Percentiles rank a stretch among this genome's conserved stretches.
Evolutionary conservation across 768 basidiomycete genomes (phyloP).

Genomic region (Leccinum disarticulatum): DNA sequence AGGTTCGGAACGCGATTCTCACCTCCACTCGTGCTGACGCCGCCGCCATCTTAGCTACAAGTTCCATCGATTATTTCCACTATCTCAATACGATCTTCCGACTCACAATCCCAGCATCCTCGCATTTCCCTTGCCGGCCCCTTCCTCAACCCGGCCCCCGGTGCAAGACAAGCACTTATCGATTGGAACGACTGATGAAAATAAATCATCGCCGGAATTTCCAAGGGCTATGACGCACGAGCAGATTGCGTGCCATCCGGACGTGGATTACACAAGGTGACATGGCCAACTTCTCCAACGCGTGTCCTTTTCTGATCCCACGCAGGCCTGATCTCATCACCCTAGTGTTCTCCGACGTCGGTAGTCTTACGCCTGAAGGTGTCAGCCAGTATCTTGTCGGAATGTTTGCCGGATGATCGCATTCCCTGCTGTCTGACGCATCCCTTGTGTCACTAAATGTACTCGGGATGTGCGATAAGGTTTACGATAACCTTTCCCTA

Average conservation of each 20-base stretch:
- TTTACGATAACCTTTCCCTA: slow-evolving; percentile 38
- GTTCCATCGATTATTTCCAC: slow-evolving; percentile 93
- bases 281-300: slow-evolving; percentile 17
- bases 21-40: slow-evolving; percentile 20
- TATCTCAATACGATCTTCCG: slow-evolving; percentile 88
- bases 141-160: slow-evolving; percentile 9
- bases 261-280: slow-evolving; percentile 92
- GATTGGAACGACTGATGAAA: slow-evolving; percentile 4
- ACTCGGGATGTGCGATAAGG: slow-evolving; percentile 28
- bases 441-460: slow-evolving; percentile 1
- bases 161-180: slow-evolving; percentile 5
- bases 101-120: slow-evolving; percentile 75
- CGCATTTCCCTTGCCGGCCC: slow-evolving; percentile 54
- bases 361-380: slow-evolving; percentile 88
- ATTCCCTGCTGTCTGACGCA: slow-evolving; percentile 11
- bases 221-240: slow-evolving; percentile 65
- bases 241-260: slow-evolving; percentile 79
- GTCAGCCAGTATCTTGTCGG: slow-evolving; percentile 95
- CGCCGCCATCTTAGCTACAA: slow-evolving; percentile 65
- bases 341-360: slow-evolving; percentile 92
- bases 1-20: slow-evolving; percentile 49
- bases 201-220: slow-evolving; percentile 1
- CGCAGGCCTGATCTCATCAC: slow-evolving; percentile 87
- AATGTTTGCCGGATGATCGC: slow-evolving; percentile 76
- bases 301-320: slow-evolving; percentile 26